Conservation (phyloP, 495 filamentous ascomycete species). For the Neurospora sp. region DNA sequence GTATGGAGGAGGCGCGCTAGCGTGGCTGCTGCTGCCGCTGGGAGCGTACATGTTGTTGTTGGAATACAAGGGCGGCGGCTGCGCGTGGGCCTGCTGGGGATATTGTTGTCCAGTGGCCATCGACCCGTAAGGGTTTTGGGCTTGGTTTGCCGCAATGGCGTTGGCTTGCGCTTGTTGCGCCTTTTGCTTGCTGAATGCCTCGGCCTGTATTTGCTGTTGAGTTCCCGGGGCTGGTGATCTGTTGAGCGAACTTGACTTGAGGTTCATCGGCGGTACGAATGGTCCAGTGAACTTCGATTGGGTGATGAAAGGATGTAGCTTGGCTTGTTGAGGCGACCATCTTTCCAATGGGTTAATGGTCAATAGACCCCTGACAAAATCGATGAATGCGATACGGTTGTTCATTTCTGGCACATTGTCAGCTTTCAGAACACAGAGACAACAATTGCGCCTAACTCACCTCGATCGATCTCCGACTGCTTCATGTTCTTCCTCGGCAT, state of each 20-base stretch:
- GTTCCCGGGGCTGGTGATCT: conserved; percentile 92
- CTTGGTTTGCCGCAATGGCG: conserved; percentile 45
- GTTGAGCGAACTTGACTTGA: conserved; percentile 72
- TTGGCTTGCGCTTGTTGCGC: conserved; percentile 60
- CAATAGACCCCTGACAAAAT: conserved; percentile 92
- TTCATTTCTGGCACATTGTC: conserved; percentile 70
- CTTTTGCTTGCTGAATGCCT: conserved; percentile 81
- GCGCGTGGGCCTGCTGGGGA: conserved; percentile 29
- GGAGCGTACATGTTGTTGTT: conserved; percentile 64
- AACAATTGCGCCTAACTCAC: conserved; percentile 38
- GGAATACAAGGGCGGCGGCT: conserved; percentile 56
- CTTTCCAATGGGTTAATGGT: conserved; percentile 93
- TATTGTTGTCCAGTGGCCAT: conserved; percentile 29
- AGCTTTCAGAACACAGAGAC: neutral
- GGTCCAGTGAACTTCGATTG: conserved; percentile 94
- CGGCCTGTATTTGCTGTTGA: conserved; percentile 91
- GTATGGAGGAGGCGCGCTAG: conserved; percentile 80
- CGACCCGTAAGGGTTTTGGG: conserved; percentile 39
- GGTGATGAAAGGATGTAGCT: conserved; percentile 96
- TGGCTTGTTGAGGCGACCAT: conserved; percentile 97
- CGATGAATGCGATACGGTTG: conserved; percentile 96
- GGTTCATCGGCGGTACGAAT: conserved; percentile 95
- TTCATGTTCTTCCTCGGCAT: conserved; percentile 99
- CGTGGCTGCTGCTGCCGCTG: conserved; percentile 44
- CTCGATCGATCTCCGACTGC: conserved; percentile 88